Evolutionary conservation across 176 grass and related monocot genomes (phyloP), one percentile per base, ranked within the genome.

Genomic region (Phragmites australis): DNA sequence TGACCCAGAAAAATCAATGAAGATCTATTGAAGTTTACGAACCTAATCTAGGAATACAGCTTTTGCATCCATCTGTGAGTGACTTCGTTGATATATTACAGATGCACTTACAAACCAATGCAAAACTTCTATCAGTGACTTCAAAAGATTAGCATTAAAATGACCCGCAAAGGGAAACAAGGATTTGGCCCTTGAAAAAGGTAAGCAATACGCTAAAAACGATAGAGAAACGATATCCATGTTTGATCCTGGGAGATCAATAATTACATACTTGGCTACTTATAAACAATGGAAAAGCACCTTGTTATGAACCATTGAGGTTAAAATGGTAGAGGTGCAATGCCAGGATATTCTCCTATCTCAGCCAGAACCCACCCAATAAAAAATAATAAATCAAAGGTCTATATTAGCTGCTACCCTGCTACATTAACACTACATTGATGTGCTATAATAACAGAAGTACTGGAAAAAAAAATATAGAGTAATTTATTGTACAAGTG

Each of bases 101-200:
- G 27, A 76, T 87, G 26, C 13, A 64, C 9, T 54, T 69, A 17
- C 32, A 14, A 82, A 68, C 55, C 11, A 65, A 60, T 47, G 39
- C 21, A 64, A 63, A 18, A 65, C 9, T 73, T 45, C 16, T 56
- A 42, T 65, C 78, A 80, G 47, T 74, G 30, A 63, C 69, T 30
- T 55, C 47, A 85, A 65, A 64, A 73, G 27, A 65, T 54, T 65
- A 72, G 47, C 57, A 86, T 46, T 50, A 80, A 55, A 39, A 16
- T 69, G 50, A 23, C 39, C 16, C 23, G 58, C 17, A 76, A 43
- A 75, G 5, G 44, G 9, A 61, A 75, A 34, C 45, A 82, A 82
- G 30, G 61, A 29, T 59, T 21, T 60, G 6, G 30, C 42, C 17
- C 55, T 71, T 27, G 52, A 75, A 2, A 58, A 18, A 7, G 10